Evolutionary conservation across 371 early-diverging fungal species (phyloP).

Genomic region (Funneliformis caledonium): DNA sequence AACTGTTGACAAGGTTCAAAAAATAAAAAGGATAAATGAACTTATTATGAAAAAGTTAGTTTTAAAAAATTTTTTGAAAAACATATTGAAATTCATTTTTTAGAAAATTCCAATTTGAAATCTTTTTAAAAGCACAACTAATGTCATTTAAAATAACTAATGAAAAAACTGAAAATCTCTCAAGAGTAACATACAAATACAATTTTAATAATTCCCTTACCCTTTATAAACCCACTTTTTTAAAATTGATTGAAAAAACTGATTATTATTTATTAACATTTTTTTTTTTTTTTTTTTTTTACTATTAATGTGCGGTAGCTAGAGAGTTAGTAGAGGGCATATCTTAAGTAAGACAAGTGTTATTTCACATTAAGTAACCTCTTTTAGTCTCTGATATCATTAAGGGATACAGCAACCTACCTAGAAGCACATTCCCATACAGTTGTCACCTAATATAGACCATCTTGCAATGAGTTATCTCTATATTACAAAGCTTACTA

Average conservation of each 20-base stretch:
- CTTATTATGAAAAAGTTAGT: background rate
- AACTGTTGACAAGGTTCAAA: background rate
- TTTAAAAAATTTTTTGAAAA: background rate
- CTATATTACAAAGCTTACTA: too few species aligned
- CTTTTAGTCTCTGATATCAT: too few species aligned
- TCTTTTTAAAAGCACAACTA: conserved; percentile 4
- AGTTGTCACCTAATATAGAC: too few species aligned
- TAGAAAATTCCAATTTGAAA: background rate
- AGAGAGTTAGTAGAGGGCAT: too few species aligned
- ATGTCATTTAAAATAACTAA: background rate
- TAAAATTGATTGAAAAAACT: background rate
- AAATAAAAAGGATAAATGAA: background rate
- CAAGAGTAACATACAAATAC: background rate
- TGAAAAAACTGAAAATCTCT: background rate
- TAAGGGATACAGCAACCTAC: too few species aligned
- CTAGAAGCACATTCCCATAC: too few species aligned
- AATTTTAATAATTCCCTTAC: background rate
- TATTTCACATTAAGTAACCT: too few species aligned
- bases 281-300: too few species aligned
- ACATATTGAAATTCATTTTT: background rate
- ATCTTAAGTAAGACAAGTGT: too few species aligned
- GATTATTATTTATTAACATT: too few species aligned
- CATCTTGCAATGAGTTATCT: too few species aligned
- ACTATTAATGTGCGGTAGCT: too few species aligned
- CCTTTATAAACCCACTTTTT: background rate